Percentiles rank a stretch among this genome's conserved stretches.
These are phyloP conservation scores for Penicillium sp. DNA, from an alignment of 2,329 filamentous ascomycete genomes.

Conservation along the genomic window DNA sequence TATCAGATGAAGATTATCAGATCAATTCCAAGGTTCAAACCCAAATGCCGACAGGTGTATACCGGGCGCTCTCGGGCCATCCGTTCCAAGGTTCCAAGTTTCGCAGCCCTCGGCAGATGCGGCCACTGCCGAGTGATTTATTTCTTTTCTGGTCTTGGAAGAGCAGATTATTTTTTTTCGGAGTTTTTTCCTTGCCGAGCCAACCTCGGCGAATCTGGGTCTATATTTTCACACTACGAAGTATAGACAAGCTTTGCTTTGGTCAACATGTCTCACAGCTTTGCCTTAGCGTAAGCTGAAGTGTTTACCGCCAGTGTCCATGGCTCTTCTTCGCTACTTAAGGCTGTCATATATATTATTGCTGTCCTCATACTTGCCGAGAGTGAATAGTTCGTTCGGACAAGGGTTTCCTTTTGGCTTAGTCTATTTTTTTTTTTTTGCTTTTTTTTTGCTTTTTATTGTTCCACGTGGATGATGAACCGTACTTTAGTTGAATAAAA, in stretches of 20 bases:
- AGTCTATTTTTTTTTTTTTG: too few species aligned
- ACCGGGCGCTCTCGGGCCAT: neutral
- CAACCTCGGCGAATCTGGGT: neutral
- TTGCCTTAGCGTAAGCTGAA: neutral
- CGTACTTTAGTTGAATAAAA: neutral
- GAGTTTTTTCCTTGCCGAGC: too few species aligned
- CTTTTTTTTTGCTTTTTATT: neutral
- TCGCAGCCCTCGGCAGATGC: neutral
- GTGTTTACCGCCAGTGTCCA: neutral
- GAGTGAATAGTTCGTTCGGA: neutral
- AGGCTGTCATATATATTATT: neutral
- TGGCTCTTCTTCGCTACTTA: neutral
- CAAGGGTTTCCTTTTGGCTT: neutral
- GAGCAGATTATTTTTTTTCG: neutral
- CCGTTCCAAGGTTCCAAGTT: neutral
- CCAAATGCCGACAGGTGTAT: neutral
- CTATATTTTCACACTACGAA: neutral
- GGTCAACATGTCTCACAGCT: neutral
- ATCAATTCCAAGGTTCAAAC: neutral
- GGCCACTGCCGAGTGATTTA: too few species aligned
- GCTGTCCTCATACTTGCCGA: neutral
- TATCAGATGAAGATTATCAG: constrained; percentile 3
- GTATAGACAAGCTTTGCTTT: neutral
- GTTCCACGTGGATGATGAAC: neutral
- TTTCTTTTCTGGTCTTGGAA: neutral